phyloP scores from a whole-genome alignment of 176 grass and related monocot genomes.

The Rhynchospora tenuis region DNA sequence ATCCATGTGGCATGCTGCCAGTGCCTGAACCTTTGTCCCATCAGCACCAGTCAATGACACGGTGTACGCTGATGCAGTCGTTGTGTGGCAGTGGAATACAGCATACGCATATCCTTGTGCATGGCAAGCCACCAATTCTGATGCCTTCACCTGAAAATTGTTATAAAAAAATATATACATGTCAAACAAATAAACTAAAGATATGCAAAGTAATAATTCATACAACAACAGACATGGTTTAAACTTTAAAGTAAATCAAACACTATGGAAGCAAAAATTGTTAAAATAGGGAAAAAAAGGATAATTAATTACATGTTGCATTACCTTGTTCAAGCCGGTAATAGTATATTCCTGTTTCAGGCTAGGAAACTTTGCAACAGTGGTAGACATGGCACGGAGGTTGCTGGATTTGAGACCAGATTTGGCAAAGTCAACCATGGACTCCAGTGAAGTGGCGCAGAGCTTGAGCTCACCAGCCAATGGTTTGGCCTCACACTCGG shows the following conservation, averaged over 20 bases:
- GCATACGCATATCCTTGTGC: conserved; percentile 30
- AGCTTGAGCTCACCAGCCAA: background rate
- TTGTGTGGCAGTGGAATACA: conserved; percentile 38
- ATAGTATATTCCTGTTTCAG: conserved; percentile 30
- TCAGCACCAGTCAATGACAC: conserved; percentile 18
- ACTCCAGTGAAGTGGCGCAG: conserved; percentile 39
- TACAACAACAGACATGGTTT: background rate
- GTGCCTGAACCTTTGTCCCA: conserved; percentile 21
- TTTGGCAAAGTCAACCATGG: conserved; percentile 38
- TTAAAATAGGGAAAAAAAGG: conserved; percentile 18
- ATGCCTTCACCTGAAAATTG: conserved; percentile 23
- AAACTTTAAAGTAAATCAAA: background rate
- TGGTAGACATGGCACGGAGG: conserved; percentile 18
- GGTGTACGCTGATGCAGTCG: conserved; percentile 21
- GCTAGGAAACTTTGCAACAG: background rate
- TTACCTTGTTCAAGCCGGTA: conserved; percentile 10
- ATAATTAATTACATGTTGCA: too few relatives aligned
- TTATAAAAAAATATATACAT: conserved; percentile 3
- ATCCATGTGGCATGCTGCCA: conserved; percentile 44
- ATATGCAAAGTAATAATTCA: conserved; percentile 25
- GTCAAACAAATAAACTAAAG: background rate
- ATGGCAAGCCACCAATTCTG: conserved; percentile 38
- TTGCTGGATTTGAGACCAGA: conserved; percentile 23
- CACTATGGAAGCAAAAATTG: conserved; percentile 25
- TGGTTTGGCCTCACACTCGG: conserved; percentile 26